Evolutionary conservation across 768 basidiomycete genomes (phyloP).

Genomic region (Leccinum imitatum): DNA sequence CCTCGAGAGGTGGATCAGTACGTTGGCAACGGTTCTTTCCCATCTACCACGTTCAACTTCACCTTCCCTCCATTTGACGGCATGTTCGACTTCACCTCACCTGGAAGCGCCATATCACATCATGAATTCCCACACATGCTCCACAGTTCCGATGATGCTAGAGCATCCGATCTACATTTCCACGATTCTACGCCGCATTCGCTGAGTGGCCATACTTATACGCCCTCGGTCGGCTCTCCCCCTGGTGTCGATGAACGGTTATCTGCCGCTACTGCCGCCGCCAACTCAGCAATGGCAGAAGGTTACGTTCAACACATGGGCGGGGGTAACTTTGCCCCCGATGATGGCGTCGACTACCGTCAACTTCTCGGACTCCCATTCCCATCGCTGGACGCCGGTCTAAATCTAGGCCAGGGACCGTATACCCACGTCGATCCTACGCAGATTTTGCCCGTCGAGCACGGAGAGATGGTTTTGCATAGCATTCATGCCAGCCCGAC

Average conservation of each 20-base stretch:
- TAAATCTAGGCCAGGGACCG: slow-evolving; percentile 42
- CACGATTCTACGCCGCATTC: slow-evolving; percentile 34
- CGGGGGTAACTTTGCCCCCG: slow-evolving; percentile 50
- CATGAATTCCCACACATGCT: slow-evolving; percentile 37
- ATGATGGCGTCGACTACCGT: slow-evolving; percentile 62
- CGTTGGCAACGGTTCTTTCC: slow-evolving; percentile 53
- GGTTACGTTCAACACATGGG: slow-evolving; percentile 62
- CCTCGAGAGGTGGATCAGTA: slow-evolving; percentile 41
- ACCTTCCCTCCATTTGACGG: slow-evolving; percentile 65
- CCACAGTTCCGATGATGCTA: slow-evolving; percentile 27
- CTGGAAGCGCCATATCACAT: slow-evolving; percentile 34
- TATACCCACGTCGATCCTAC: slow-evolving; percentile 90
- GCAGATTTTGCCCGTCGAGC: slow-evolving; percentile 66
- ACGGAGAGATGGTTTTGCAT: slow-evolving; percentile 41
- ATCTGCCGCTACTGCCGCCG: slow-evolving; percentile 63
- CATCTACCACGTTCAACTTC: slow-evolving; percentile 70
- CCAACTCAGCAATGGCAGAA: slow-evolving; percentile 70
- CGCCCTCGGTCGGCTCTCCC: slow-evolving; percentile 35
- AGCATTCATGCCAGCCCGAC: slow-evolving; percentile 74
- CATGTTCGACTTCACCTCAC: slow-evolving; percentile 52
- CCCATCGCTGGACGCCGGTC: slow-evolving; percentile 47
- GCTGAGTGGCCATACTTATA: slow-evolving; percentile 34
- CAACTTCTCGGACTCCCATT: slow-evolving; percentile 67
- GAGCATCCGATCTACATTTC: slow-evolving; percentile 31
- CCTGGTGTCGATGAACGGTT: slow-evolving; percentile 46